phyloP scores from a whole-genome alignment of 208 protist species.

The Tritrichomonas foetus region DNA sequence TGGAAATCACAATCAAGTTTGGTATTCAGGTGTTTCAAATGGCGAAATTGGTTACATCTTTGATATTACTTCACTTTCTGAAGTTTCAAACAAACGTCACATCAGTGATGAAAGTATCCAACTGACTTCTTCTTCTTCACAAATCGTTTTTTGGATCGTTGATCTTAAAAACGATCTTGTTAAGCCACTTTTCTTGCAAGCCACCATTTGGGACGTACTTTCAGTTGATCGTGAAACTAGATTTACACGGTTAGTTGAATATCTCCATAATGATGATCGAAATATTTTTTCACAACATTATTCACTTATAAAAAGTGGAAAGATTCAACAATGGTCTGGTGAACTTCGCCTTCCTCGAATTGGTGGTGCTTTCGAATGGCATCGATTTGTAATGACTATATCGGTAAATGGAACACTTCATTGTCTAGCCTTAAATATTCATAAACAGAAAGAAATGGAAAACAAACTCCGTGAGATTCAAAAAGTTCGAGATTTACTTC shows the following conservation, averaged over 20 bases:
- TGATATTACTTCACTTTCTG: not conserved
- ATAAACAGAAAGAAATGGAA: not conserved
- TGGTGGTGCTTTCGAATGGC: not conserved
- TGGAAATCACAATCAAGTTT: not conserved
- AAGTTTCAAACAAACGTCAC: not conserved
- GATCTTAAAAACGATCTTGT: not conserved
- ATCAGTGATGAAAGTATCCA: not conserved
- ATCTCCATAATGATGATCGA: not conserved
- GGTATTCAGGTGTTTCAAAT: not conserved
- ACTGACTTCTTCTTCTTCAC: not conserved
- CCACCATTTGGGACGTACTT: not conserved
- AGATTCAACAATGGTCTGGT: not conserved
- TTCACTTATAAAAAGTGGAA: not conserved
- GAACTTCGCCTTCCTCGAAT: not conserved
- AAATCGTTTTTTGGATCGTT: not conserved
- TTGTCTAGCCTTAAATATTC: not conserved
- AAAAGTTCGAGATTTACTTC: not conserved
- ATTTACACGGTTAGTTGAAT: not conserved
- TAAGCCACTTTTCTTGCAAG: not conserved
- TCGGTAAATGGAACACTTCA: not conserved
- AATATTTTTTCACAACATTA: not conserved
- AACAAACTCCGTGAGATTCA: not conserved
- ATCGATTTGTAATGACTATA: not conserved
- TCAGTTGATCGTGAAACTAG: not conserved
- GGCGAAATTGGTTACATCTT: not conserved